Evolutionary conservation across 371 early-diverging fungal species (phyloP).

Genomic region (Zopfochytrium polystomum): DNA sequence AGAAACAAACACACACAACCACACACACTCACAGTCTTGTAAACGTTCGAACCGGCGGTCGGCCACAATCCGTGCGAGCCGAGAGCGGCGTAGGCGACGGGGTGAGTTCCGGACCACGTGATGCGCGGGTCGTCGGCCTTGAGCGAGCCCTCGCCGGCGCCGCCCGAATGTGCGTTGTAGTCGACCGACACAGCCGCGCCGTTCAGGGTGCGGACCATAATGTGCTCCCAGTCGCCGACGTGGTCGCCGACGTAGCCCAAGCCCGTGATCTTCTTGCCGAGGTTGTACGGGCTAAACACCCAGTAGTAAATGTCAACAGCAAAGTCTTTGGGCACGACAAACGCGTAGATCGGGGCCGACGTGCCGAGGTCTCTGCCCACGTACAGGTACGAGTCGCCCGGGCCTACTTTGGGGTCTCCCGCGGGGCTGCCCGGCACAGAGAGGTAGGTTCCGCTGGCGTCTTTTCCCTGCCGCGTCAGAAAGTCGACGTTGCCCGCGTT

Average conservation of each 20-base stretch:
- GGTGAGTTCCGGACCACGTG: conserved; percentile 19
- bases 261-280: too few relatives aligned
- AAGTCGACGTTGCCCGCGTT: conserved; percentile 7
- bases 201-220: conserved; percentile 20
- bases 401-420: background rate
- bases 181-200: conserved; percentile 11
- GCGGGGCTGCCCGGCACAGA: conserved; percentile 8
- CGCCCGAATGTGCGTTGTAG: conserved; percentile 17
- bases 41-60: conserved; percentile 8
- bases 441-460: conserved; percentile 1
- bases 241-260: conserved; percentile 16
- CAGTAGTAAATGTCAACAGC: conserved; percentile 19
- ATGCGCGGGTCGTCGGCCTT: conserved; percentile 8
- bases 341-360: conserved; percentile 15
- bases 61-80: conserved; percentile 24
- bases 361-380: background rate
- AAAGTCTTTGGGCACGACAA: conserved; percentile 11
- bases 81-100: conserved; percentile 14
- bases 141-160: conserved; percentile 3
- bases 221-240: conserved; percentile 21
- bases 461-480: background rate
- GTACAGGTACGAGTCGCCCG: conserved; percentile 7
- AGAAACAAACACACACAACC: too few relatives aligned
- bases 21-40: conserved; percentile 18
- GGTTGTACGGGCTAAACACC: too few relatives aligned